Conservation (phyloP, 371 early-diverging fungal species). For the Apophysomyces ossiformis region DNA sequence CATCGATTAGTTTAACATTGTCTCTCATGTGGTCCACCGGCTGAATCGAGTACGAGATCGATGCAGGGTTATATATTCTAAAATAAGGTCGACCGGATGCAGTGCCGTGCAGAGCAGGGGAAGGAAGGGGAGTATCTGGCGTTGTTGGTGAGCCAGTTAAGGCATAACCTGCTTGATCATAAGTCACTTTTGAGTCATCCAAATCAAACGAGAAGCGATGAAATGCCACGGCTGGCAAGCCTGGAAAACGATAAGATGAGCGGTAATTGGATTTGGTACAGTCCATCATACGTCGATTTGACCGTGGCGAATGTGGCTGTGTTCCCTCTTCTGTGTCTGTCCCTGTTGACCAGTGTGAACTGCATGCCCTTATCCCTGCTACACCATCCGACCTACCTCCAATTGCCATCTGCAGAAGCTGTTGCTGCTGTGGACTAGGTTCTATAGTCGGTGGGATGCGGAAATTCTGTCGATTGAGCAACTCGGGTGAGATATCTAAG, state of each 20-base stretch:
- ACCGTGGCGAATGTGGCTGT: slow-evolving; percentile 11
- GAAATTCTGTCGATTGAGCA: slow-evolving; percentile 46
- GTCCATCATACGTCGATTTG: not conserved
- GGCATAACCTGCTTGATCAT: not conserved
- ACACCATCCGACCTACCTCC: not conserved
- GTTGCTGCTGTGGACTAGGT: slow-evolving; percentile 13
- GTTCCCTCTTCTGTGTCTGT: not conserved
- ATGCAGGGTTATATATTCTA: slow-evolving; percentile 10
- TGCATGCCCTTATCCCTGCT: not conserved
- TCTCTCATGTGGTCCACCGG: not conserved
- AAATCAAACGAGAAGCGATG: not conserved
- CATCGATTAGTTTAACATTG: not conserved
- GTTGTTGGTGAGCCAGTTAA: not conserved
- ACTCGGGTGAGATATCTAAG: slow-evolving; percentile 46
- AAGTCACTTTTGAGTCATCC: not conserved
- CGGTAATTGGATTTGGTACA: not conserved
- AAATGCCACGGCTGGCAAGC: slow-evolving; percentile 1
- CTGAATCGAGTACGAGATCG: slow-evolving; percentile 10
- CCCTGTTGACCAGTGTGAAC: slow-evolving; percentile 9
- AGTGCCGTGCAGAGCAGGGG: slow-evolving; percentile 7
- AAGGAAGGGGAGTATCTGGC: slow-evolving; percentile 6
- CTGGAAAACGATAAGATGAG: not conserved
- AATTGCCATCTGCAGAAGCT: not conserved
- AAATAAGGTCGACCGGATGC: slow-evolving; percentile 11
- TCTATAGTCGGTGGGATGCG: slow-evolving; percentile 40